Conservation (phyloP, 2,329 filamentous ascomycete species). For the Neodidymelliopsis sp. region DNA sequence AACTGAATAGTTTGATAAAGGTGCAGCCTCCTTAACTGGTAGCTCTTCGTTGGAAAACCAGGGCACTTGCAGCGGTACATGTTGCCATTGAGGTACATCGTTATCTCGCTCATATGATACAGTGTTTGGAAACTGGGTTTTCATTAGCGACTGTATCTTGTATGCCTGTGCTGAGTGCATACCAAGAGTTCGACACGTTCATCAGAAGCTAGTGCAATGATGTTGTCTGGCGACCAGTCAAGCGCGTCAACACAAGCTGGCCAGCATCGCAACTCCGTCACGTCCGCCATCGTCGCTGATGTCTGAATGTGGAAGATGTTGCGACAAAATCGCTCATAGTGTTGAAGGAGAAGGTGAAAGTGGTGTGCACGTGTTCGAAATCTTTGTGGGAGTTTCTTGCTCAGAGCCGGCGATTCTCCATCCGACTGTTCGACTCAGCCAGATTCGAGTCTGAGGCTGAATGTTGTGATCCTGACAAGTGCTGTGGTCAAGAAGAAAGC, state of each 20-base stretch:
- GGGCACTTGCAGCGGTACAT: conserved; percentile 56
- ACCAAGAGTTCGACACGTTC: conserved; percentile 64
- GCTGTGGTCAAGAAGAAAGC: conserved; percentile 7
- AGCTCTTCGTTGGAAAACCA: conserved; percentile 61
- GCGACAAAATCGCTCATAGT: conserved; percentile 1
- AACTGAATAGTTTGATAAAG: conserved; percentile 59
- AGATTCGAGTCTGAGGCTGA: not conserved
- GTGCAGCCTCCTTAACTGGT: conserved; percentile 54
- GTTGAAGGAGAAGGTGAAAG: not conserved
- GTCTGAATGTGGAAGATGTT: not conserved
- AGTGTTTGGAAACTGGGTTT: conserved; percentile 44
- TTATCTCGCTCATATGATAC: conserved; percentile 36
- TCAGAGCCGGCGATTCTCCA: too few relatives aligned
- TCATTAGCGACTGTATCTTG: conserved; percentile 3
- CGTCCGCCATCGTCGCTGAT: conserved; percentile 39
- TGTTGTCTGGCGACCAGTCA: conserved; percentile 66
- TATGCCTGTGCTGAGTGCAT: not conserved
- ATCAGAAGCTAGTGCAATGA: conserved; percentile 64
- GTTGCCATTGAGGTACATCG: conserved; percentile 46
- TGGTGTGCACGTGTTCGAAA: not conserved
- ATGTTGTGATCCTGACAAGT: not conserved
- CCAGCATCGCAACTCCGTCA: conserved; percentile 52
- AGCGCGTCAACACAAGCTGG: conserved; percentile 62
- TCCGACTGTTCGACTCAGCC: too few relatives aligned
- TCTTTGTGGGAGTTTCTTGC: not conserved